A percentile compares a stretch with the other conserved stretches of the same genome.
Evolutionary conservation across 495 filamentous ascomycete species (phyloP).

Genomic region (Opeltia flavorubescens): DNA sequence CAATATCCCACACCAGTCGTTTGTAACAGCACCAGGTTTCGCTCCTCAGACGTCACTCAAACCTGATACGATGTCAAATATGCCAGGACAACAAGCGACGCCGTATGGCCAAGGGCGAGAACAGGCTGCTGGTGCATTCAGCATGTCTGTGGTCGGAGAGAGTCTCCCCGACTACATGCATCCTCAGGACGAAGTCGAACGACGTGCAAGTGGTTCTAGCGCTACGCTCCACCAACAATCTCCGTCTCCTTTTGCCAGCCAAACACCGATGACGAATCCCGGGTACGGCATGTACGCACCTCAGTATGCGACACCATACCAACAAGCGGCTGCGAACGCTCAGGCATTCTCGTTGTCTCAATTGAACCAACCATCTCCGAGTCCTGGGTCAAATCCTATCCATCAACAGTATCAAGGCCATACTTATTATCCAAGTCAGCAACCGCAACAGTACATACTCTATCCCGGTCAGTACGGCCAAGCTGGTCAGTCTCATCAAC

Average conservation of each 20-base stretch:
- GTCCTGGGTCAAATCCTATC: constrained; percentile 10
- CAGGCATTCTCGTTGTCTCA: constrained; percentile 13
- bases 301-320: constrained; percentile 21
- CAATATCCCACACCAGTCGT: neutral
- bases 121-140: constrained; percentile 21
- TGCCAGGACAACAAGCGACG: constrained; percentile 15
- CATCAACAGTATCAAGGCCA: constrained; percentile 14
- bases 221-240: neutral
- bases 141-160: constrained; percentile 33
- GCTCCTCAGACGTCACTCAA: neutral
- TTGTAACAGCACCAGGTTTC: neutral
- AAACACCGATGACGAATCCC: constrained; percentile 13
- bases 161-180: constrained; percentile 27
- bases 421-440: constrained; percentile 8
- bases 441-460: constrained; percentile 12
- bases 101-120: constrained; percentile 19
- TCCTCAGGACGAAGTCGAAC: neutral
- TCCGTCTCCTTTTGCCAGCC: constrained; percentile 21
- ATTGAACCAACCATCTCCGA: constrained; percentile 11
- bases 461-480: constrained; percentile 11
- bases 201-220: constrained; percentile 2
- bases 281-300: constrained; percentile 18
- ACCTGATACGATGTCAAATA: neutral
- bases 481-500: constrained; percentile 7
- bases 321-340: constrained; percentile 7